Evolutionary conservation across 495 filamentous ascomycete genomes (phyloP), one percentile per base, ranked within the genome.

Genomic region (Xylaria sp.): DNA sequence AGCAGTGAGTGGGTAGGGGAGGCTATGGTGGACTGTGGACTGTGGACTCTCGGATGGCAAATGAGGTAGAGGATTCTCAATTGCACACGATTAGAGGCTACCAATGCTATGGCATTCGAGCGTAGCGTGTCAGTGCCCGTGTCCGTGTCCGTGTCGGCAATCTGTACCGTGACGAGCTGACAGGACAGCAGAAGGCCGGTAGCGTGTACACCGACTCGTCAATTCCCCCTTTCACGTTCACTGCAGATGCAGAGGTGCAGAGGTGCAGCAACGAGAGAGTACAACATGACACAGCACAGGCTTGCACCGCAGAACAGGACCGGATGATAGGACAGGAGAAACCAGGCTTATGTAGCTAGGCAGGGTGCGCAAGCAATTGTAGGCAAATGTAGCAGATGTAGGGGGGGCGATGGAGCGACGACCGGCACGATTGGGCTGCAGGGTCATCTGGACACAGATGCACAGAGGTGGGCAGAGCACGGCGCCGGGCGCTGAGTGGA

Each of bases 141-240:
- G 31, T 52, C 26, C n/a, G 48, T 63, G 40, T 29, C 24, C 12
- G 41, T 48, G n/a, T 26, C 19, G 5, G 61, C 31, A 46, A 26
- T 43, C 21, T 43, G n/a, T 62, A 62, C 59, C 59, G 37, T 62
- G 37, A 44, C 59, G 43, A 43, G 59, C 37, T 24, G 35, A 41
- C 59, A 12, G 37, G 35, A 41, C 59, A 12, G 37, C 35, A 44
- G 21, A 59, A n/a, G 33, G 33, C 57, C 15, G 35, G 55, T 35
- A n/a, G 55, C 31, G 55, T 65, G 43, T 53, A 67, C 64, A 71
- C 69, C 61, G 69, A 71, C 61, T 71, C 52, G 61, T 66, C 69
- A 50, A 66, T 12, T 58, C n/a, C 15, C 40, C 44, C 58, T 63
- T 70, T 63, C 41, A 50, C 58, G 55, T 70, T 63, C 41, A 50